These are phyloP conservation scores for Rosa persica DNA, from an alignment of 306 rosid genomes.

Conservation along the genomic window DNA sequence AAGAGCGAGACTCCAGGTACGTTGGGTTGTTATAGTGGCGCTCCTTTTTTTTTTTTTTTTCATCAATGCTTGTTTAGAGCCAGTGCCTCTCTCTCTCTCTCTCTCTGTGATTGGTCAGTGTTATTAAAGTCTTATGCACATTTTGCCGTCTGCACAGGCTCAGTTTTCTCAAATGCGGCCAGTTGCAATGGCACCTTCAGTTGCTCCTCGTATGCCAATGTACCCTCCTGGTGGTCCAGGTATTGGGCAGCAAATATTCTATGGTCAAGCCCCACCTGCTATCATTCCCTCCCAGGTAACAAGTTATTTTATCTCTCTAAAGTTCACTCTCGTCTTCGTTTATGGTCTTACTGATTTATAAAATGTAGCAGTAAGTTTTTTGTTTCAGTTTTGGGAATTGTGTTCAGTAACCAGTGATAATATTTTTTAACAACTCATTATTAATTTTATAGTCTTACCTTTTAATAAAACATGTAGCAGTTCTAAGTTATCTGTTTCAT, in stretches of 20 bases:
- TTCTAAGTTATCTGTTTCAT: neutral
- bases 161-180: constrained; percentile 97
- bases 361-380: neutral
- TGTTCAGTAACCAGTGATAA: constrained; percentile 29
- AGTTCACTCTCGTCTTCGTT: neutral
- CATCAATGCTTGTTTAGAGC: neutral
- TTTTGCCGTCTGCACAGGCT: constrained; percentile 50
- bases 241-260: constrained; percentile 91
- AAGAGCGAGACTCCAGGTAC: constrained; percentile 96
- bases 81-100: too few relatives aligned
- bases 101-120: neutral
- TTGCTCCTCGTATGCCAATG: constrained; percentile 95
- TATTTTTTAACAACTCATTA: neutral
- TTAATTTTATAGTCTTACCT: neutral
- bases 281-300: constrained; percentile 96
- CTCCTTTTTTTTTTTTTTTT: neutral
- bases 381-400: neutral
- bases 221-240: constrained; percentile 99
- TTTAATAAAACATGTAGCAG: neutral
- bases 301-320: neutral
- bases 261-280: constrained; percentile 96
- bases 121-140: constrained; percentile 12
- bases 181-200: constrained; percentile 77
- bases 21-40: neutral
- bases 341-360: neutral